Evolutionary conservation across 164 flowering plant genomes (phyloP).

Genomic region (Magnolia officinalis): DNA sequence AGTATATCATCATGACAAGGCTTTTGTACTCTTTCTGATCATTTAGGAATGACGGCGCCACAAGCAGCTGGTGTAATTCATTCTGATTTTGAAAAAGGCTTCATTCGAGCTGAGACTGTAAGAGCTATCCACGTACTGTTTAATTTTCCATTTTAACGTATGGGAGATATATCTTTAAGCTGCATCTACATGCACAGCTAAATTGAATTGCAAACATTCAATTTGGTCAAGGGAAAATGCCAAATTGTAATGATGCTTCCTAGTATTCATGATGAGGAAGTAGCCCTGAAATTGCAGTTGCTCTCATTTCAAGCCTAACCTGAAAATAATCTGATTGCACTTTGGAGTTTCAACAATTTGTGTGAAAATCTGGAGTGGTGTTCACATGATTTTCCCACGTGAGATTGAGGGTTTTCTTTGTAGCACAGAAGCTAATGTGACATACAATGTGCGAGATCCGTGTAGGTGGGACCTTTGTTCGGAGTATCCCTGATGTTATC

Average conservation of each 20-base stretch:
- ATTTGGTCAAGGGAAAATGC: background rate
- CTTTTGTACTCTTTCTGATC: background rate
- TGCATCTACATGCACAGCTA: background rate
- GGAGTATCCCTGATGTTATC: too few species aligned
- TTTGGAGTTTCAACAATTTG: background rate
- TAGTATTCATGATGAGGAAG: background rate
- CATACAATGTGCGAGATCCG: too few species aligned
- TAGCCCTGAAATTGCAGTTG: background rate
- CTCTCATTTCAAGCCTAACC: background rate
- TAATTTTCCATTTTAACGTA: background rate
- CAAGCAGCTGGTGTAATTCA: slow-evolving; percentile 99
- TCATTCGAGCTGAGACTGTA: slow-evolving; percentile 98
- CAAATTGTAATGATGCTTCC: background rate
- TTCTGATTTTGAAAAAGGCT: slow-evolving; percentile 96
- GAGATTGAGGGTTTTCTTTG: too few species aligned
- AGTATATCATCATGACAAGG: background rate
- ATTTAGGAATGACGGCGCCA: slow-evolving; percentile 94
- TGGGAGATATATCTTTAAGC: too few species aligned
- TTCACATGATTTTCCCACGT: too few species aligned
- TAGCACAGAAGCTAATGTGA: too few species aligned
- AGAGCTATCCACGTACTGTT: slow-evolving; percentile 17
- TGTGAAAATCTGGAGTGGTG: too few species aligned
- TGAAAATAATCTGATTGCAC: background rate
- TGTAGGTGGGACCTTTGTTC: too few species aligned
- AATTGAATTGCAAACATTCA: background rate